Evolutionary conservation across 106 monocot species (phyloP).

Genomic region (Dendrobium officinale): DNA sequence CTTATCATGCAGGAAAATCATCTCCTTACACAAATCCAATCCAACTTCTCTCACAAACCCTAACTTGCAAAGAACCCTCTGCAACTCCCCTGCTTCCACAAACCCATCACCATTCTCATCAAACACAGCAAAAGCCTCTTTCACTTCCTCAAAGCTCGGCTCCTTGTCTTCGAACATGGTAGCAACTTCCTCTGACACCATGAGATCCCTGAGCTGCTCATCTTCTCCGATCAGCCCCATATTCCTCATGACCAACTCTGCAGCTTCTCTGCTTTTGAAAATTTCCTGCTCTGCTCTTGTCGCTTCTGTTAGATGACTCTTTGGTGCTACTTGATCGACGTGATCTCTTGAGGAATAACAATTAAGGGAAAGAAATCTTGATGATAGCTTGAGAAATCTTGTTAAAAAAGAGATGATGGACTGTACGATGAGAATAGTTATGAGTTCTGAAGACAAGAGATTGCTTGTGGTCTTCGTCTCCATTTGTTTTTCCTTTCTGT

Average conservation of each 20-base stretch:
- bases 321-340: too few relatives aligned
- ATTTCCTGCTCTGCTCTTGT: background rate
- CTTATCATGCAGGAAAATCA: conserved; percentile 43
- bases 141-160: conserved; percentile 58
- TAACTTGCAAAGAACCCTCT: conserved; percentile 43
- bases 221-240: conserved; percentile 15
- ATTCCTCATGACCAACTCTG: conserved; percentile 37
- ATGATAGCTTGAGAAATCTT: too few relatives aligned
- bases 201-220: conserved; percentile 8
- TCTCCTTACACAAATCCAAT: conserved; percentile 30
- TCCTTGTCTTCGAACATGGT: conserved; percentile 67
- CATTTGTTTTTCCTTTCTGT: too few relatives aligned
- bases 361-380: too few relatives aligned
- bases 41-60: conserved; percentile 23
- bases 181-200: conserved; percentile 26
- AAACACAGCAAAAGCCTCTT: conserved; percentile 59
- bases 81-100: conserved; percentile 52
- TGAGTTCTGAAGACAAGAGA: too few relatives aligned
- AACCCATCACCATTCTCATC: conserved; percentile 63
- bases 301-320: too few relatives aligned
- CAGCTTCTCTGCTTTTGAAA: conserved; percentile 23
- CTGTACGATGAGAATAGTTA: too few relatives aligned
- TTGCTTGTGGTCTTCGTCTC: too few relatives aligned
- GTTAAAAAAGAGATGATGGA: too few relatives aligned
- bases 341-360: too few relatives aligned